Evolutionary conservation across 1,139 yeast genomes (phyloP).

Genomic region (Taphrina confusa): DNA sequence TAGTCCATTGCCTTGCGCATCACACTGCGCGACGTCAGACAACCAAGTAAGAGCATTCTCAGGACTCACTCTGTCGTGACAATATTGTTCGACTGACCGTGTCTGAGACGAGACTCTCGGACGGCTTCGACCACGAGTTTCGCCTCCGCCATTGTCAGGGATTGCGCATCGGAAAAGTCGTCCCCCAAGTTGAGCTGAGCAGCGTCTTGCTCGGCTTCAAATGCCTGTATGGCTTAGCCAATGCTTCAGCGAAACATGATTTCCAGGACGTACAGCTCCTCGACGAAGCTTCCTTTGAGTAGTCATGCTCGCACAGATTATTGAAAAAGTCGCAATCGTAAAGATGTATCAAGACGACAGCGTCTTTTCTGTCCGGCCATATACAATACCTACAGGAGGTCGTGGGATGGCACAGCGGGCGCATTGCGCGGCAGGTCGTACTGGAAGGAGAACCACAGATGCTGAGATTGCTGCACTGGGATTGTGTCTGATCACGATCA

Average conservation of each 20-base stretch:
- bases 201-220: conserved; percentile 37
- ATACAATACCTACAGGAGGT: too few relatives aligned
- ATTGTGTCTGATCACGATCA: too few relatives aligned
- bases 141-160: conserved; percentile 38
- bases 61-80: conserved; percentile 37
- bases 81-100: conserved; percentile 36
- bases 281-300: conserved; percentile 25
- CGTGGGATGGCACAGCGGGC: too few relatives aligned
- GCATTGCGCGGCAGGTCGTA: too few relatives aligned
- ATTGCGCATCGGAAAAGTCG: conserved; percentile 37
- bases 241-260: background rate
- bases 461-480: too few relatives aligned
- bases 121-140: conserved; percentile 38
- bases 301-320: conserved; percentile 8
- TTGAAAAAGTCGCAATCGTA: too few relatives aligned
- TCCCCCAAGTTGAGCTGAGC: conserved; percentile 36
- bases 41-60: background rate
- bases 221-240: background rate
- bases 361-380: too few relatives aligned
- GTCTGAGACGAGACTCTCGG: conserved; percentile 29
- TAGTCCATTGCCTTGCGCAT: conserved; percentile 90
- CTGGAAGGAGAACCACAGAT: too few relatives aligned
- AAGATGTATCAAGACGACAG: too few relatives aligned
- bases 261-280: conserved; percentile 10
- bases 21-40: too few relatives aligned